Evolutionary conservation across 108 stramenopile species (phyloP).

Genomic region (Nitzschia palea): DNA sequence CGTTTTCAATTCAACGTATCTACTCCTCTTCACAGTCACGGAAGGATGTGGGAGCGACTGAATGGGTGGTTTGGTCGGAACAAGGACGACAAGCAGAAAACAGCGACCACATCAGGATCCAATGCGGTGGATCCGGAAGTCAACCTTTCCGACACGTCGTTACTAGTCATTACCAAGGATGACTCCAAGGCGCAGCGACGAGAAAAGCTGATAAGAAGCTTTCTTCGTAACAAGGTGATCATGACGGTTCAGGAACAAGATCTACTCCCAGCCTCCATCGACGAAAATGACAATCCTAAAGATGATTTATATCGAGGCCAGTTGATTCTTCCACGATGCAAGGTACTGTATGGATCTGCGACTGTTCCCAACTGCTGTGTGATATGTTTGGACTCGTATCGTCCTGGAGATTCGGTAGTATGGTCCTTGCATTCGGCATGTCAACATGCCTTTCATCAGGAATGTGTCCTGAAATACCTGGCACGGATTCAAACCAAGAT

Average conservation of each 20-base stretch:
- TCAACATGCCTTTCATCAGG: constrained; percentile 56
- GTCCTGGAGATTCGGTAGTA: constrained; percentile 43
- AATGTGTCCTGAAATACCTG: constrained; percentile 53
- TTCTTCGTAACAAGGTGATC: constrained; percentile 10
- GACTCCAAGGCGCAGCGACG: constrained; percentile 11
- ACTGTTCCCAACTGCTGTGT: constrained; percentile 55
- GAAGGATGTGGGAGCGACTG: too few species aligned
- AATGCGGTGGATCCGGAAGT: too few species aligned
- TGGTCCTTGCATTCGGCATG: constrained; percentile 40
- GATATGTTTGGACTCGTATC: constrained; percentile 56
- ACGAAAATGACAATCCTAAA: not conserved
- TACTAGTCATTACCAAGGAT: not conserved
- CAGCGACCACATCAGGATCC: too few species aligned
- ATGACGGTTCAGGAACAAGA: not conserved
- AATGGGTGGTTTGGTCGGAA: too few species aligned
- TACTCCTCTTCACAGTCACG: too few species aligned
- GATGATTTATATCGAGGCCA: not conserved
- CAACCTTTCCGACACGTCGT: too few species aligned
- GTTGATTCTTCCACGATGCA: constrained; percentile 4
- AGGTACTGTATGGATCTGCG: not conserved
- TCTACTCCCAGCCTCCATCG: not conserved
- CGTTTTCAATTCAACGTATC: too few species aligned
- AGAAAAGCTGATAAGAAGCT: constrained; percentile 5
- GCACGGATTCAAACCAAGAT: constrained; percentile 37
- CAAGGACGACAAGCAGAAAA: too few species aligned